Conservation (phyloP, 139 green algal genomes). For the Closterium sp. region DNA sequence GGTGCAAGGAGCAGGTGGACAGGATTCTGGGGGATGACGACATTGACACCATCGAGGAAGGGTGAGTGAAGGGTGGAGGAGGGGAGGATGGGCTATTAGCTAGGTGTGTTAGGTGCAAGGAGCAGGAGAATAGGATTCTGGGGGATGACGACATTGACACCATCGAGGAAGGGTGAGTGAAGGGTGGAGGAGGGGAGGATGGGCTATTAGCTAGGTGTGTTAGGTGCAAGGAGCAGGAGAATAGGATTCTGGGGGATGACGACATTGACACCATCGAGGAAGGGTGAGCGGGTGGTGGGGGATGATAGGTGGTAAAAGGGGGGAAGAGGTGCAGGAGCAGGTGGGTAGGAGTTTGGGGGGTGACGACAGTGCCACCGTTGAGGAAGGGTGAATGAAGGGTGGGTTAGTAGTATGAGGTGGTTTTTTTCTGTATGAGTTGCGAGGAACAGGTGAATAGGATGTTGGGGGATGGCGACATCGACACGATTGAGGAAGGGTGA, state of each 20-base stretch:
- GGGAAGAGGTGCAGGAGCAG: neutral
- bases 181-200: too few relatives aligned
- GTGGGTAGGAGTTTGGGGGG: neutral
- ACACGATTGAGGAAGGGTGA: neutral
- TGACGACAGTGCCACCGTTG: neutral
- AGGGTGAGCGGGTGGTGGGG: neutral
- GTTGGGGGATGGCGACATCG: neutral
- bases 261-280: neutral
- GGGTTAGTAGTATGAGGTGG: too few relatives aligned
- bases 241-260: neutral
- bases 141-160: neutral
- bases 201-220: too few relatives aligned
- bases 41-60: too few relatives aligned
- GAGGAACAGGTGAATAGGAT: neutral
- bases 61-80: too few relatives aligned
- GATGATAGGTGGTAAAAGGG: too few relatives aligned
- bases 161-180: neutral
- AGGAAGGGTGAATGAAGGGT: neutral
- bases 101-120: neutral
- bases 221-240: neutral
- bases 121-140: neutral
- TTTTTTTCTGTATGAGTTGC: too few relatives aligned
- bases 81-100: too few relatives aligned
- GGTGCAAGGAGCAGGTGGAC: neutral
- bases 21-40: neutral